A percentile compares a stretch with the other conserved stretches of the same genome.
Conservation (phyloP, 345 rosid genomes). For the Gossypium anomalum region DNA sequence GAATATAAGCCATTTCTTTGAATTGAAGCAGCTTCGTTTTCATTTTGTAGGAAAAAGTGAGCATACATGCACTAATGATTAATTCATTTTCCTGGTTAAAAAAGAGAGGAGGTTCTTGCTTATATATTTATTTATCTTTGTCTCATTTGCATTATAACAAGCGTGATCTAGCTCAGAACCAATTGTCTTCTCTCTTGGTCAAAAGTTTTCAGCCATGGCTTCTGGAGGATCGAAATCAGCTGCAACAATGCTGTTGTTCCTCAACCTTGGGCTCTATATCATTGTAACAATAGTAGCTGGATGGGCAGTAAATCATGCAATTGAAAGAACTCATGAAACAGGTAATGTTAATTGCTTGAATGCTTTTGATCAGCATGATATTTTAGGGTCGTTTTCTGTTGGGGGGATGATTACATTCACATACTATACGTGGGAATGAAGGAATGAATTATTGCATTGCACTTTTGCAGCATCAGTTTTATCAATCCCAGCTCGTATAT, state of each 20-base stretch:
- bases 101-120: background rate
- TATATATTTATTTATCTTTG: background rate
- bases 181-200: background rate
- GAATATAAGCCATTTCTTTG: slow-evolving; percentile 48
- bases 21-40: slow-evolving; percentile 30
- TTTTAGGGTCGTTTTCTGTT: too few species aligned
- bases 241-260: slow-evolving; percentile 53
- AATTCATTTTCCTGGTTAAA: background rate
- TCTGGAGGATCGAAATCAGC: slow-evolving; percentile 57
- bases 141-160: background rate
- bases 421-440: background rate
- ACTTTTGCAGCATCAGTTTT: slow-evolving; percentile 56
- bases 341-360: slow-evolving; percentile 29
- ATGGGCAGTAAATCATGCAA: slow-evolving; percentile 78
- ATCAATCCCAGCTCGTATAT: slow-evolving; percentile 64
- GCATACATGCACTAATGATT: background rate
- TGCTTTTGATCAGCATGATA: background rate
- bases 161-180: background rate
- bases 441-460: background rate
- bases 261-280: slow-evolving; percentile 68
- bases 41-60: slow-evolving; percentile 2
- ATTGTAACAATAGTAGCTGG: slow-evolving; percentile 54
- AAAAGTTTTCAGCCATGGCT: slow-evolving; percentile 38
- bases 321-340: slow-evolving; percentile 46
- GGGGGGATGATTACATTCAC: background rate